Base-by-base conservation (phyloP, 805 yeast genomes). In the Yueomyces sinensis region DNA sequence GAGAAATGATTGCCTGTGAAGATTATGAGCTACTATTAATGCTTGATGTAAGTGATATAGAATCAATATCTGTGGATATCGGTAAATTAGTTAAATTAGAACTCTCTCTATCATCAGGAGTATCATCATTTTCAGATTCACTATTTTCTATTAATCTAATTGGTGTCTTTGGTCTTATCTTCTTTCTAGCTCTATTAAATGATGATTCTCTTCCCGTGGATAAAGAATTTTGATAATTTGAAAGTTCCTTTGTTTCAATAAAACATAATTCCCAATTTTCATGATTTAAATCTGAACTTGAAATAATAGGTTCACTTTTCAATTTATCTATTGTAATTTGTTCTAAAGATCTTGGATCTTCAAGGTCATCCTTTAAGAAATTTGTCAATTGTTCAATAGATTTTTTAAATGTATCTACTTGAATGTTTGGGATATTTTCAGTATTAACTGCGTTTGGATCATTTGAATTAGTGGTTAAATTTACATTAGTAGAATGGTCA, bases 321-420 rank as follows among this genome's bases (percentile, higher is more conserved):
- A 25, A n/a, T 14, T 5, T 17, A 11, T 68, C 70, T 31, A 60
- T 42, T 0, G 76, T 70, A 40, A 72, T 76, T 15, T 62, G 68
- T 42, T 77, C 84, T 42, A 75, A 59, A 17, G 72, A 62, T 41
- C 74, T 61, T 4, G 76, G 68, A 47, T 79, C 84, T 32, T 66
- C 68, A 14, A 80, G 58, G 50, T 80, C 91, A 53, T 80, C 89
- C 33, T 66, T 70, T 47, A 80, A 44, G 43, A 80, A 80, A 39
- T 68, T 72, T 4, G 70, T 58, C 32, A 80, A 63, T 43, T 71
- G 56, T 1, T 77, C 65, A 17, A 80, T 72, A 44, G 71, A 72
- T 27, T 46, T 50, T 32, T 58, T 59, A 49, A 61, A 58, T 13
- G 54, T 49, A 38, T 62, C 65, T 5, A n/a, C 28, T 6, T 9